Conservation (phyloP, 2,329 filamentous ascomycete species). For the Triangularia verruculosa region DNA sequence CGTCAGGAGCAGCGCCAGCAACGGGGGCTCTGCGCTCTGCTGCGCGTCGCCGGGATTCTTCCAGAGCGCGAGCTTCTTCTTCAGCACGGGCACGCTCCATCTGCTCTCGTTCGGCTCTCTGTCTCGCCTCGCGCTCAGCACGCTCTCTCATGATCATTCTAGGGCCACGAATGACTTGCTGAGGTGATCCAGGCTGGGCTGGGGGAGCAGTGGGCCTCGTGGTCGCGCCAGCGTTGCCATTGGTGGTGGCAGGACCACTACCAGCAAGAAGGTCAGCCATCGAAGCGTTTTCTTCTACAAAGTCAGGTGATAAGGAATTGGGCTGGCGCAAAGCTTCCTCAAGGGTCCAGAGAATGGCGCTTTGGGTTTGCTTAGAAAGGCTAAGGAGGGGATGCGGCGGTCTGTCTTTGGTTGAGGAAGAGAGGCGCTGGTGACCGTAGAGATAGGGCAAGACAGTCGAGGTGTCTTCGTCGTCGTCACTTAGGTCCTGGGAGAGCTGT, state of each 20-base stretch:
- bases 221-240: conserved; percentile 50
- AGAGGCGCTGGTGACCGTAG: conserved; percentile 31
- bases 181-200: conserved; percentile 52
- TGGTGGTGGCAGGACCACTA: conserved; percentile 46
- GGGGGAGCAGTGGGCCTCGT: conserved; percentile 48
- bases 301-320: conserved; percentile 76
- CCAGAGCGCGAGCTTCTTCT: conserved; percentile 52
- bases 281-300: conserved; percentile 81
- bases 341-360: conserved; percentile 86
- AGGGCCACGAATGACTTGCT: conserved; percentile 71
- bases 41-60: conserved; percentile 53
- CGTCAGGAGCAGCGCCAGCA: conserved; percentile 39
- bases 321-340: conserved; percentile 87
- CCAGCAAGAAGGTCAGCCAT: conserved; percentile 74
- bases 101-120: conserved; percentile 65
- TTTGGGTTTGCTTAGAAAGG: conserved; percentile 80
- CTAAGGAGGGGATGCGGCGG: conserved; percentile 51
- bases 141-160: conserved; percentile 90
- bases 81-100: conserved; percentile 57
- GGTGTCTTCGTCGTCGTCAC: conserved; percentile 42
- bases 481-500: conserved; percentile 49
- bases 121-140: conserved; percentile 69
- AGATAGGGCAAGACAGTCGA: conserved; percentile 36
- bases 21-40: conserved; percentile 58
- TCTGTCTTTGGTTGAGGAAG: conserved; percentile 33